Evolutionary conservation across 202 grass and related monocot genomes (phyloP).

Genomic region (Setaria viridis): DNA sequence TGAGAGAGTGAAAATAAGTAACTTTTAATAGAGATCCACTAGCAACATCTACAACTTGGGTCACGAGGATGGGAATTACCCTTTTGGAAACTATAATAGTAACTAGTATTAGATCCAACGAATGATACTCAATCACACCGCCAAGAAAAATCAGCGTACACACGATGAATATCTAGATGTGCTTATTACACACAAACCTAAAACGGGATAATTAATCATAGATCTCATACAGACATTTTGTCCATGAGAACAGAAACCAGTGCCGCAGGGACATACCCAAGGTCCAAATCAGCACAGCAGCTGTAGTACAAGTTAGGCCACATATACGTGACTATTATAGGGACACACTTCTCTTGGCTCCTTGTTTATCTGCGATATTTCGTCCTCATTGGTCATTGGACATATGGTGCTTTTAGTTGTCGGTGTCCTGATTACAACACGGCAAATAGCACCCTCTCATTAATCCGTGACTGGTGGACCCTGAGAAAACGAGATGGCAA

Average conservation of each 20-base stretch:
- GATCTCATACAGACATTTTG: not conserved
- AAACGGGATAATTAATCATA: not conserved
- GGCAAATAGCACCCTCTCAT: conserved; percentile 35
- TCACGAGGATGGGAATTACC: no score
- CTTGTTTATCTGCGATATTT: not conserved
- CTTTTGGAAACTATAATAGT: no score
- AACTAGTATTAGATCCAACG: no score
- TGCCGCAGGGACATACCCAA: not conserved
- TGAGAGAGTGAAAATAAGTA: no score
- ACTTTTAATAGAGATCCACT: not conserved
- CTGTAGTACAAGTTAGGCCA: not conserved
- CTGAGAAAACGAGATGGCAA: conserved; percentile 21
- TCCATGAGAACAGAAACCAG: not conserved
- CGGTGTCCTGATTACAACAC: conserved; percentile 23
- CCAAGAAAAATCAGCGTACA: not conserved
- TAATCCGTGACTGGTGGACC: conserved; percentile 33
- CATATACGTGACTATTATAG: not conserved
- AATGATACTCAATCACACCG: not conserved
- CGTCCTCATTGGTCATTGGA: conserved; percentile 6
- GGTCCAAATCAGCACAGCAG: not conserved
- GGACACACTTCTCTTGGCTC: not conserved
- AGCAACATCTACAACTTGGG: not conserved
- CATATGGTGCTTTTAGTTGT: conserved; percentile 24
- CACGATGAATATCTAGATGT: not conserved
- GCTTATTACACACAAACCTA: not conserved